Conservation (phyloP, 225 moss, liverwort and hornwort species). For the Rhytidiadelphus loreus region DNA sequence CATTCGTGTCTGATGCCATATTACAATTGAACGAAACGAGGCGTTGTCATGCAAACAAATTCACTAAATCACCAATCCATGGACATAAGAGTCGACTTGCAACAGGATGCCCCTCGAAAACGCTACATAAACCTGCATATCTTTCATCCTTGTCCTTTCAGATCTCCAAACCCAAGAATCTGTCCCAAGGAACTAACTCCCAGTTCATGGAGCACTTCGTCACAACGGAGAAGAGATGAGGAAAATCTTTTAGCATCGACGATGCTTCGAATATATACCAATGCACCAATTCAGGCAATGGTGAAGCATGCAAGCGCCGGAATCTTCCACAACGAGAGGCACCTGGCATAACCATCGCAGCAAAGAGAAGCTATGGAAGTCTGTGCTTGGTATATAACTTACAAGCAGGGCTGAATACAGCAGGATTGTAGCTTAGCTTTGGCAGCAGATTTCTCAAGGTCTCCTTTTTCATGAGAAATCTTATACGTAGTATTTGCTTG, state of each 20-base stretch:
- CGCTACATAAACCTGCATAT: background rate
- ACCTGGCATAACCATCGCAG: background rate
- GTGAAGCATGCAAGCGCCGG: background rate
- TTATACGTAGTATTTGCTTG: background rate
- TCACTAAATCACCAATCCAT: background rate
- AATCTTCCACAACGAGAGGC: background rate
- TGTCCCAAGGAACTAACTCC: background rate
- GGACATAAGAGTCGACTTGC: background rate
- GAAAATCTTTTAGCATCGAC: background rate
- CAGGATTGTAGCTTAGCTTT: background rate
- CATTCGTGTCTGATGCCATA: background rate
- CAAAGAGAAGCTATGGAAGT: background rate
- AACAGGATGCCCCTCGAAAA: background rate
- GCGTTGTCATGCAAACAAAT: background rate
- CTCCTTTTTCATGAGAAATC: background rate
- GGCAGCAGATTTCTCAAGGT: background rate
- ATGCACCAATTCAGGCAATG: background rate
- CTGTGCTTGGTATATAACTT: background rate
- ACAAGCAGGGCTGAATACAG: background rate
- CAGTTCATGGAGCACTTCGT: background rate
- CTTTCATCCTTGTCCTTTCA: constrained; percentile 2
- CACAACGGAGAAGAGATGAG: background rate
- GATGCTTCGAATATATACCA: background rate
- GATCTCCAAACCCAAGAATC: constrained; percentile 4
- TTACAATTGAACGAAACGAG: background rate